Percentiles rank a stretch among this genome's conserved stretches.
Evolutionary conservation across 257 asterid genomes (phyloP).

Genomic region (Cruciata laevipes): DNA sequence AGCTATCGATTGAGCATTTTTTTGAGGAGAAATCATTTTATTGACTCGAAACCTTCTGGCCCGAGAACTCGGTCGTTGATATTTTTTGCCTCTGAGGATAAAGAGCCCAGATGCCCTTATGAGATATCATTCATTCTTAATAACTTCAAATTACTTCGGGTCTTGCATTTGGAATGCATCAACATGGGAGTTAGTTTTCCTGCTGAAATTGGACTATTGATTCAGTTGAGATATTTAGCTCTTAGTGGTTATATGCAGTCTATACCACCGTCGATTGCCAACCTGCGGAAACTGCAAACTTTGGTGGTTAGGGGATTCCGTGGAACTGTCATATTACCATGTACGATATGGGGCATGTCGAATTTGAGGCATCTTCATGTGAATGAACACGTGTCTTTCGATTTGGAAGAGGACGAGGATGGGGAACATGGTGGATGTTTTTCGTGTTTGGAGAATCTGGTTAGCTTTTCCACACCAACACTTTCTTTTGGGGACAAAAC

Average conservation of each 20-base stretch:
- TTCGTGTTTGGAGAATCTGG: background rate
- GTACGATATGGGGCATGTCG: constrained; percentile 6
- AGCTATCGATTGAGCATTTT: background rate
- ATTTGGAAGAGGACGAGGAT: background rate
- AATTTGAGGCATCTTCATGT: constrained; percentile 15
- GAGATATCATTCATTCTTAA: constrained; percentile 1
- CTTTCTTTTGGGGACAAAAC: background rate
- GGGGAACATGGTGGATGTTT: background rate
- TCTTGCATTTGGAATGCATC: constrained; percentile 6
- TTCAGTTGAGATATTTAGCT: constrained; percentile 17
- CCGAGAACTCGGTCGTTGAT: background rate
- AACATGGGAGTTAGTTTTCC: background rate
- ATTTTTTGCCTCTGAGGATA: constrained; percentile 8
- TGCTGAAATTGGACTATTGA: background rate
- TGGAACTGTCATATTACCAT: background rate
- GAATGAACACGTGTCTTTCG: background rate
- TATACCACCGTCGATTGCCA: background rate
- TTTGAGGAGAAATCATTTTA: constrained; percentile 1
- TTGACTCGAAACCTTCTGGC: constrained; percentile 7
- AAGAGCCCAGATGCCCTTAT: constrained; percentile 4
- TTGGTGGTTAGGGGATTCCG: background rate
- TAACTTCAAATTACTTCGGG: constrained; percentile 1
- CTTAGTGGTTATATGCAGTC: background rate
- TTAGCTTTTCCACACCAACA: constrained; percentile 3
- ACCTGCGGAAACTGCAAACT: constrained; percentile 6